Conservation (phyloP, 805 yeast genomes). For the Vanderwaltozyma yarrowii region DNA sequence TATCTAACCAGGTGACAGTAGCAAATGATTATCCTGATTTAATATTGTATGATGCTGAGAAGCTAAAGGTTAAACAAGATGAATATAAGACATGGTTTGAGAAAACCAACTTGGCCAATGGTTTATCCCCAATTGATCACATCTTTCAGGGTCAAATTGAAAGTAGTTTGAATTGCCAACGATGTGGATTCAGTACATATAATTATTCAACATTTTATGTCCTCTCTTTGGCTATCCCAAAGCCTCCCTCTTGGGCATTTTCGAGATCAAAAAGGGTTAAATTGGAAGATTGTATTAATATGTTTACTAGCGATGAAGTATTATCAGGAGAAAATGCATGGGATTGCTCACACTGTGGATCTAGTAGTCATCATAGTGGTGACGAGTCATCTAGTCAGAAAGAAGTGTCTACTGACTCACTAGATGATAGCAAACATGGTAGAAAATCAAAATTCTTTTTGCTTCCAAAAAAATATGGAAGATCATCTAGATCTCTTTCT, state of each 20-base stretch:
- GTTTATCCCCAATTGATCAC: constrained; percentile 56
- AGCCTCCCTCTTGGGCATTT: constrained; percentile 18
- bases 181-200: constrained; percentile 51
- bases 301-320: constrained; percentile 55
- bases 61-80: constrained; percentile 25
- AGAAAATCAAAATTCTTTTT: constrained; percentile 12
- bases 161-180: constrained; percentile 49
- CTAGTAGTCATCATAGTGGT: constrained; percentile 1
- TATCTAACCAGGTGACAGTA: constrained; percentile 33
- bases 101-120: constrained; percentile 41
- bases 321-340: constrained; percentile 69
- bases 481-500: constrained; percentile 20
- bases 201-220: constrained; percentile 55
- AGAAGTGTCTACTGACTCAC: neutral
- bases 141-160: constrained; percentile 68
- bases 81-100: constrained; percentile 58
- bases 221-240: constrained; percentile 53
- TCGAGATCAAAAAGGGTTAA: constrained; percentile 29
- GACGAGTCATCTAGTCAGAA: neutral
- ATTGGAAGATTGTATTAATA: constrained; percentile 52
- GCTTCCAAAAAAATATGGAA: constrained; percentile 4
- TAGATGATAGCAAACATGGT: constrained; percentile 1
- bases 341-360: constrained; percentile 66
- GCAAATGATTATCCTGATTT: constrained; percentile 32
- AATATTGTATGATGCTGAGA: constrained; percentile 25